Conservation (phyloP, 352 stramenopile genomes). For the Pelagophyceae sp. region DNA sequence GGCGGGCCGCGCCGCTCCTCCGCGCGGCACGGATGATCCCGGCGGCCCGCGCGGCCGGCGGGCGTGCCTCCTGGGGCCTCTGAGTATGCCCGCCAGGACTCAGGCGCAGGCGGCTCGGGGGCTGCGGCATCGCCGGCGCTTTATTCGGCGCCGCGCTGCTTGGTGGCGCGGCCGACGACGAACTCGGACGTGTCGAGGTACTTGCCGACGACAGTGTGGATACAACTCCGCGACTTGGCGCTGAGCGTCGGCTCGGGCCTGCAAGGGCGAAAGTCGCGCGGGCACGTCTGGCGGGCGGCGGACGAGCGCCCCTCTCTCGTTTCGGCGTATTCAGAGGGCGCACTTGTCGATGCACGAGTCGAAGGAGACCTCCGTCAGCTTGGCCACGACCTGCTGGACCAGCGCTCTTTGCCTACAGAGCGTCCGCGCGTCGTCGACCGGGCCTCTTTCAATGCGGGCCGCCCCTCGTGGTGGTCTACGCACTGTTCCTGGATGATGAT, state of each 20-base stretch:
- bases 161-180: conserved; percentile 12
- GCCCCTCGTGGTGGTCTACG: background rate
- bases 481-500: conserved; percentile 3
- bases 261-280: too few species aligned
- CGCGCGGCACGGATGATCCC: too few species aligned
- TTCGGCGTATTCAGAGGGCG: too few species aligned
- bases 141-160: too few species aligned
- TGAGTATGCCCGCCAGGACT: too few species aligned
- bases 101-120: too few species aligned
- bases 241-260: conserved; percentile 1
- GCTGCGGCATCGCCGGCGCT: too few species aligned
- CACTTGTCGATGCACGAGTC: conserved; percentile 5
- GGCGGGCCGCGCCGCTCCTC: too few species aligned
- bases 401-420: conserved; percentile 6
- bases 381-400: conserved; percentile 17
- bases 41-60: too few species aligned
- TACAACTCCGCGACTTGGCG: background rate
- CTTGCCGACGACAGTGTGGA: conserved; percentile 20
- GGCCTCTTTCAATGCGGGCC: background rate
- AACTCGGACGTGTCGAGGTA: conserved; percentile 22
- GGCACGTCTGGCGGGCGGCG: too few species aligned
- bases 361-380: conserved; percentile 19
- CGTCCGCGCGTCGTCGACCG: background rate
- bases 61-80: too few species aligned
- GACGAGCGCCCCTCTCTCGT: too few species aligned